A percentile compares a stretch with the other conserved stretches of the same genome.
Evolutionary conservation across 2,329 filamentous ascomycete species (phyloP).

Genomic region (Cladophialophora bantiana): DNA sequence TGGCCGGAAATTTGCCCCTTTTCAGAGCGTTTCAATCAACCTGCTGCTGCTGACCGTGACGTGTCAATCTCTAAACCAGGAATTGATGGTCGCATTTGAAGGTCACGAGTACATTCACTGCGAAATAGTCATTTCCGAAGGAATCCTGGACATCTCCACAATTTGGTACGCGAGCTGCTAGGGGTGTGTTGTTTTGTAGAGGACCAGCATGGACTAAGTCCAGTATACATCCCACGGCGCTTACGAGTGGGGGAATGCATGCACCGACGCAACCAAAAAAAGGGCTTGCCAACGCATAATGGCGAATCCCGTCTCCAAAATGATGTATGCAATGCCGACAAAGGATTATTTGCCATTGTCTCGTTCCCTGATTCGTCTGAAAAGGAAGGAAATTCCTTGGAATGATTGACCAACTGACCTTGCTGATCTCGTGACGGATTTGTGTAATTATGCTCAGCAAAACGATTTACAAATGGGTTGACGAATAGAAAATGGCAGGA

Average conservation of each 20-base stretch:
- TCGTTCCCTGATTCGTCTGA: constrained; percentile 13
- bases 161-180: background rate
- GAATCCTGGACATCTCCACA: background rate
- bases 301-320: background rate
- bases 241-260: constrained; percentile 9
- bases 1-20: constrained; percentile 1
- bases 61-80: constrained; percentile 7
- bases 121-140: constrained; percentile 4
- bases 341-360: constrained; percentile 3
- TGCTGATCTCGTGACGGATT: constrained; percentile 20
- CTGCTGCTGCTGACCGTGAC: constrained; percentile 4
- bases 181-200: background rate
- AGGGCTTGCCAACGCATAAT: constrained; percentile 27
- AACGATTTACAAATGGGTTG: background rate
- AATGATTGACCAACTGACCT: constrained; percentile 8
- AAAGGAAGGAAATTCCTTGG: constrained; percentile 12
- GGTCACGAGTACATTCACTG: constrained; percentile 4
- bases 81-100: constrained; percentile 7
- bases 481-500: constrained; percentile 4
- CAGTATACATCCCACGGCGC: constrained; percentile 25
- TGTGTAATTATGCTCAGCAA: background rate
- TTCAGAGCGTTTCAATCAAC: background rate
- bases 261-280: background rate
- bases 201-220: background rate
- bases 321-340: constrained; percentile 19